phyloP scores from a whole-genome alignment of 169 alveolate species.

The Babesia caballi region DNA sequence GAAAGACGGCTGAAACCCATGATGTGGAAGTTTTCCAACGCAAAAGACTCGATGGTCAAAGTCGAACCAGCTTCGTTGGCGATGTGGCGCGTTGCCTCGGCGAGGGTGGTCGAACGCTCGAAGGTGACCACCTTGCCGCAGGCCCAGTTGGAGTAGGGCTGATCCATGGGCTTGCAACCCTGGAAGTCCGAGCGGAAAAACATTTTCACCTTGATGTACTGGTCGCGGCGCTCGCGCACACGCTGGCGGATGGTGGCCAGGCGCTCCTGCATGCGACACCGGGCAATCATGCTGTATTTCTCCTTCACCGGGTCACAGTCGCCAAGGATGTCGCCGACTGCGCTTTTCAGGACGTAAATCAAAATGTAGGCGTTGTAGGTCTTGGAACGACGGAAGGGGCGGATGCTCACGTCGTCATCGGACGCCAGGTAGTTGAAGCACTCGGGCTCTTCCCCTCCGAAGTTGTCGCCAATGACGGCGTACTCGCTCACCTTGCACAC shows the following conservation, averaged over 20 bases:
- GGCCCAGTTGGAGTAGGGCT: conserved; percentile 67
- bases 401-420: conserved; percentile 33
- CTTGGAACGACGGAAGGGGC: conserved; percentile 65
- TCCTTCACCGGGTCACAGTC: conserved; percentile 79
- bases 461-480: conserved; percentile 84
- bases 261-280: conserved; percentile 71
- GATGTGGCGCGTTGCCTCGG: conserved; percentile 56
- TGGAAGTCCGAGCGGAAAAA: conserved; percentile 62
- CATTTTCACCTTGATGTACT: conserved; percentile 69
- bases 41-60: no score
- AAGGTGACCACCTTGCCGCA: conserved; percentile 56
- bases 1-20: conserved; percentile 43
- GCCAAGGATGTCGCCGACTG: conserved; percentile 77
- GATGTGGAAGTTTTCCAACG: conserved; percentile 43
- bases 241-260: conserved; percentile 62
- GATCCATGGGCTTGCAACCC: conserved; percentile 60
- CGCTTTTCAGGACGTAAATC: conserved; percentile 88
- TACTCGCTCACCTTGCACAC: conserved; percentile 84
- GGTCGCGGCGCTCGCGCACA: conserved; percentile 70
- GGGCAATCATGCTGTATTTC: conserved; percentile 72
- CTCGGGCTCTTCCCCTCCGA: conserved; percentile 88
- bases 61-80: not conserved
- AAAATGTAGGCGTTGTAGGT: conserved; percentile 90
- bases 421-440: conserved; percentile 70
- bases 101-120: conserved; percentile 55